Conservation (phyloP, 192 early-diverging fungal species). For the Mortierella antarctica region DNA sequence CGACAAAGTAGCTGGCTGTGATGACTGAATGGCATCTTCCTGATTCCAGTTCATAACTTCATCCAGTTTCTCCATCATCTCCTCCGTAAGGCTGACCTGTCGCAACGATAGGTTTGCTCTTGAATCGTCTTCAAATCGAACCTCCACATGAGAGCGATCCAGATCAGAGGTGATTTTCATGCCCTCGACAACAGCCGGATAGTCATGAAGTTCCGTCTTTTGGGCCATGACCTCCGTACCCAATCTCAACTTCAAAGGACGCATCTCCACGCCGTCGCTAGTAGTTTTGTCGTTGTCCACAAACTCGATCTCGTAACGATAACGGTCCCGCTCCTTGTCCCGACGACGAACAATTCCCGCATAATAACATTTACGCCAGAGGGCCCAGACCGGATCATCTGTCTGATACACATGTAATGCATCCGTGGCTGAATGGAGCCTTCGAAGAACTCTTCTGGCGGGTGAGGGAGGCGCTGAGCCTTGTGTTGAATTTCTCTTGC, state of each 20-base stretch:
- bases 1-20: background rate
- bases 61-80: slow-evolving; percentile 27
- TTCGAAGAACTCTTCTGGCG: slow-evolving; percentile 15
- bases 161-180: slow-evolving; percentile 9
- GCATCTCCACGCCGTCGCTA: slow-evolving; percentile 18
- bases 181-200: slow-evolving; percentile 21
- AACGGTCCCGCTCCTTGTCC: background rate
- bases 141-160: slow-evolving; percentile 19
- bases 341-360: slow-evolving; percentile 14
- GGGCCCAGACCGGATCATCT: slow-evolving; percentile 37
- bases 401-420: slow-evolving; percentile 9
- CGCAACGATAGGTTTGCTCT: slow-evolving; percentile 21
- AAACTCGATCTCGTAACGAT: slow-evolving; percentile 28
- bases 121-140: slow-evolving; percentile 22
- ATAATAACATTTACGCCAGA: slow-evolving; percentile 25
- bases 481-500: slow-evolving; percentile 3
- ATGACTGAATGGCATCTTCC: background rate
- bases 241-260: slow-evolving; percentile 37
- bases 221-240: slow-evolving; percentile 25
- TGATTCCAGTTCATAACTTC: slow-evolving; percentile 20
- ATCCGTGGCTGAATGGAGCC: slow-evolving; percentile 15
- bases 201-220: slow-evolving; percentile 14
- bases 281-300: slow-evolving; percentile 3
- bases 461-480: slow-evolving; percentile 1
- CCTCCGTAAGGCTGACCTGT: slow-evolving; percentile 9